Evolutionary conservation across 768 basidiomycete species (phyloP), one percentile per base, ranked within the genome.

Genomic region (Calocera viscosa): DNA sequence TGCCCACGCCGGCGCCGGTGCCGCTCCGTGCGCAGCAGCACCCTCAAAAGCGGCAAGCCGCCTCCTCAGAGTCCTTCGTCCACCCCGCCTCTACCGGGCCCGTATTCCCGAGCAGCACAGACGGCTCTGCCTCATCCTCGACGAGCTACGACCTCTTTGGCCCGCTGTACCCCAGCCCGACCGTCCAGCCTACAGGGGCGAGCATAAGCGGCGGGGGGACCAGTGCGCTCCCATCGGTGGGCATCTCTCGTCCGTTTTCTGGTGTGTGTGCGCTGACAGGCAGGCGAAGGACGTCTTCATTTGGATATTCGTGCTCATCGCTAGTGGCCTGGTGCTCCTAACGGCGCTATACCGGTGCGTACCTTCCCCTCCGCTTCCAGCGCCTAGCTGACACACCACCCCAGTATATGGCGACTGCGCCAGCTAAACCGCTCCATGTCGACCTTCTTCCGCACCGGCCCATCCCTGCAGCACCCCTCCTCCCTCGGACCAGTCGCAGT

Each of bases 301-400:
- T 2, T 60, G 53, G 53, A 60, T 60, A 60, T 60, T 60, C 30
- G 53, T 60, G 14, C 53, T 60, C 30, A 60, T 60, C 30, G 53
- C 53, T 7, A 60, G 53, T 19, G 53, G 53, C 7, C 53, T 60
- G 24, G 53, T 60, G 53, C 30, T 60, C 26, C 53, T 60, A 11
- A 60, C 53, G 2, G 53, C 53, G 2, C 53, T 60, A 7, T 60
- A 60, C 30, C 53, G 53, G 53, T 60, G 22, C 53, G 26, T 32
- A 5, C 53, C 22, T 32, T 26, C 53, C 30, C 7, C 53, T 26
- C 30, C 26, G 14, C 30, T 32, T 28, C 53, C 11, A 60, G 26
- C 19, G 19, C 16, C 53, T 16, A 30, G 30, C 53, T 60, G 22
- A 60, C 22, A n/a, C n/a, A n/a, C 26, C 53, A 28, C 53, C 5